Percentiles rank a stretch among this genome's conserved stretches.
These are phyloP conservation scores for Papiliotrema terrestris DNA, from an alignment of 1,284 basidiomycete species.

Conservation along the genomic window DNA sequence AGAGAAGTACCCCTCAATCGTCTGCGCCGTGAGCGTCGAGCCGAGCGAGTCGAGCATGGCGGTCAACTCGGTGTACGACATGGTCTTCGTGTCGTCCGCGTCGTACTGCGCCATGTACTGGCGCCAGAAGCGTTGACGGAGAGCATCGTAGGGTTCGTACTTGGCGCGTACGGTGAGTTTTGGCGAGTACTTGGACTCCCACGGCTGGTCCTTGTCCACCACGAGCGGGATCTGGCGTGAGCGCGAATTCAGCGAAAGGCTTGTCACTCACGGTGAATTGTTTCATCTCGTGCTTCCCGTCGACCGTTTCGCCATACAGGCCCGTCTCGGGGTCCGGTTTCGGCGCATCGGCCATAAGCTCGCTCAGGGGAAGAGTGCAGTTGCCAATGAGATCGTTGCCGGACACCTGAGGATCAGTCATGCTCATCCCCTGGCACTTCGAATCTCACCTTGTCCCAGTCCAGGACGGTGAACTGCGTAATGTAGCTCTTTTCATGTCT, in stretches of 20 bases:
- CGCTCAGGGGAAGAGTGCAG: constrained; percentile 62
- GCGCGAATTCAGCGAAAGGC: background rate
- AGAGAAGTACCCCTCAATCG: constrained; percentile 76
- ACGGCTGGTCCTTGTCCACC: constrained; percentile 43
- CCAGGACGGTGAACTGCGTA: constrained; percentile 75
- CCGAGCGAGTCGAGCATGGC: constrained; percentile 98
- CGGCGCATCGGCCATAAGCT: constrained; percentile 68
- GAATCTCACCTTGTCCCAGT: constrained; percentile 88
- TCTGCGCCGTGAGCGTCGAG: constrained; percentile 78
- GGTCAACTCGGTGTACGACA: constrained; percentile 82
- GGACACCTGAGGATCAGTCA: constrained; percentile 53
- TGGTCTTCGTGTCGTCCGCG: constrained; percentile 70
- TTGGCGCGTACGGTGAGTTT: constrained; percentile 64
- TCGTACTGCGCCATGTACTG: constrained; percentile 90
- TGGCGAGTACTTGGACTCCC: constrained; percentile 47
- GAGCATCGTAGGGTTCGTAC: constrained; percentile 89
- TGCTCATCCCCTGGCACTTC: background rate
- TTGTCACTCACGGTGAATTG: constrained; percentile 60
- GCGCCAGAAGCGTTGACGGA: constrained; percentile 87
- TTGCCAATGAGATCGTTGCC: constrained; percentile 85
- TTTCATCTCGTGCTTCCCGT: constrained; percentile 61
- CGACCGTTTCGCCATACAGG: constrained; percentile 61
- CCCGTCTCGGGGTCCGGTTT: constrained; percentile 69
- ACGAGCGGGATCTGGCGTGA: constrained; percentile 36
- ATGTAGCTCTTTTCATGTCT: constrained; percentile 75